Evolutionary conservation across 495 filamentous ascomycete genomes (phyloP).

Genomic region (Aspergillus indologenus): DNA sequence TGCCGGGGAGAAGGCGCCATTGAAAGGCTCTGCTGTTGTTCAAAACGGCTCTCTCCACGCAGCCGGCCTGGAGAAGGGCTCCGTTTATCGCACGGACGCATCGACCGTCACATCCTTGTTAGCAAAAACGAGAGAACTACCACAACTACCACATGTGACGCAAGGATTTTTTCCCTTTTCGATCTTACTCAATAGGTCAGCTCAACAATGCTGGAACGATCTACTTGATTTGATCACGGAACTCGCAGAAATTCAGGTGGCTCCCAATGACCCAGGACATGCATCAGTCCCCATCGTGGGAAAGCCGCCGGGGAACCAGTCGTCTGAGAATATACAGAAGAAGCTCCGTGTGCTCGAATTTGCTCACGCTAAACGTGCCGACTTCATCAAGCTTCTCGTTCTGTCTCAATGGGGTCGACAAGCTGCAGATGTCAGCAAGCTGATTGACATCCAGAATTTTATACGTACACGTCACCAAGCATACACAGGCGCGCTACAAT

Average conservation of each 20-base stretch:
- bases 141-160: constrained; percentile 78
- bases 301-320: constrained; percentile 56
- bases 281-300: constrained; percentile 40
- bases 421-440: constrained; percentile 67
- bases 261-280: constrained; percentile 33
- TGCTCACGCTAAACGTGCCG: constrained; percentile 58
- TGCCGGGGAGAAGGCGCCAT: constrained; percentile 15
- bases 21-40: constrained; percentile 12
- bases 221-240: constrained; percentile 66
- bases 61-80: constrained; percentile 28
- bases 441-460: constrained; percentile 81
- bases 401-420: constrained; percentile 84
- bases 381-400: constrained; percentile 88
- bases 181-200: constrained; percentile 67
- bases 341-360: constrained; percentile 75
- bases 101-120: constrained; percentile 5
- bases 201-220: constrained; percentile 76
- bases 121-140: constrained; percentile 37
- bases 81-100: constrained; percentile 13
- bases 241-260: constrained; percentile 62
- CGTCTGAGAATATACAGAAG: constrained; percentile 68
- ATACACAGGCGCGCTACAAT: constrained; percentile 55
- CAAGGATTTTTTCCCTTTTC: constrained; percentile 68
- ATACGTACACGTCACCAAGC: constrained; percentile 55
- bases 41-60: constrained; percentile 30